Evolutionary conservation across 805 yeast species (phyloP), one percentile per base, ranked within the genome.

Genomic region (Wickerhamomyces rabaulensis): DNA sequence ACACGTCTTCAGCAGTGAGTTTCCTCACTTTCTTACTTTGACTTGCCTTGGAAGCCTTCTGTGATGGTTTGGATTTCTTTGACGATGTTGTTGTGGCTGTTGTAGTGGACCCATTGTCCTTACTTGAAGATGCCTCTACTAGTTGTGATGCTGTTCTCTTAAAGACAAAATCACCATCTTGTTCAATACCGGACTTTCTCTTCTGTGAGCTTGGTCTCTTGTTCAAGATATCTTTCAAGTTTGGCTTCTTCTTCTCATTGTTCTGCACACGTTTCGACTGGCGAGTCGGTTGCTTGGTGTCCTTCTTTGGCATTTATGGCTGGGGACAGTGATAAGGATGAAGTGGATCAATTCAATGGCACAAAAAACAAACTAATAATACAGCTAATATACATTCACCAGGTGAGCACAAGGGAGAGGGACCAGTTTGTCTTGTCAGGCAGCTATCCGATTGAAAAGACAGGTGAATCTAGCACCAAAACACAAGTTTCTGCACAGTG

Each of bases 161-260:
- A 49, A 54, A 56, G 4, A 49, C 25, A 36, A 57, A 56, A 29
- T 52, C 60, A 22, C 58, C 59, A 50, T 55, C 60, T 21, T 41
- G 20, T 31, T 51, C 51, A 25, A 50, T 45, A 3, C 44, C 56
- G 1, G 50, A 42, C 16, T 40, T 29, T 15, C 48, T 36, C 29
- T 48, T 43, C 33, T 43, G 50, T n/a, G 41, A 26, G 21, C 38
- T 39, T 45, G 39, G 42, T 47, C 49, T 49, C 39, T 50, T 49
- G n/a, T 52, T 53, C 23, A 58, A 42, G n/a, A 58, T 27, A 37
- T 58, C 62, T 29, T 54, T 57, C 29, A 58, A 46, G 39, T 52
- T 56, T 12, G 59, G 40, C 25, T 50, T 53, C 40, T 47, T 46
- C 27, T 53, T 49, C 10, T 49, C 51, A 6, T 50, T 45, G 37